Evolutionary conservation across 1,139 yeast species (phyloP).

Genomic region (Taiozyma sp.): DNA sequence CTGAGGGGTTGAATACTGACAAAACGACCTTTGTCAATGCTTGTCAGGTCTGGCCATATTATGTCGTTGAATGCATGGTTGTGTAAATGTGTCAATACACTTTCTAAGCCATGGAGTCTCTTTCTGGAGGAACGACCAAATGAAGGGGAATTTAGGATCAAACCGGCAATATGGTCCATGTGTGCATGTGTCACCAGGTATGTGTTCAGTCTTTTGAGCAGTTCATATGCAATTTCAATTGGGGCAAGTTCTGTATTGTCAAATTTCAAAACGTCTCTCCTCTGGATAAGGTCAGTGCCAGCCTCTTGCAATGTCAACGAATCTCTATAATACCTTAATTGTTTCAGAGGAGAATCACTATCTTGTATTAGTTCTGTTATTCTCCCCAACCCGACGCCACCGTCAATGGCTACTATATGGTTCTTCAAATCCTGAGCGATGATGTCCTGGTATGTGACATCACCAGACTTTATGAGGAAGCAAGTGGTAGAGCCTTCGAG

Average conservation of each 20-base stretch:
- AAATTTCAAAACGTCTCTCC: background rate
- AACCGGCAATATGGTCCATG: slow-evolving; percentile 70
- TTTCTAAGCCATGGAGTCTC: slow-evolving; percentile 46
- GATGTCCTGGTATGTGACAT: slow-evolving; percentile 35
- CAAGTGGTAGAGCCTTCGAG: slow-evolving; percentile 64
- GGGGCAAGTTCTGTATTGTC: slow-evolving; percentile 10
- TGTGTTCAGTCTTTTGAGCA: slow-evolving; percentile 33
- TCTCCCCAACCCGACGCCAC: slow-evolving; percentile 68
- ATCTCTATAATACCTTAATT: slow-evolving; percentile 23
- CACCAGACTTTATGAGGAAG: slow-evolving; percentile 55
- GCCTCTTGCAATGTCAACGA: slow-evolving; percentile 5
- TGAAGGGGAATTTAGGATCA: slow-evolving; percentile 69
- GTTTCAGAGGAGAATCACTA: background rate
- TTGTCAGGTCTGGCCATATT: slow-evolving; percentile 67
- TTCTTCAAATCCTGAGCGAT: slow-evolving; percentile 22
- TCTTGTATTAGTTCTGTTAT: slow-evolving; percentile 40
- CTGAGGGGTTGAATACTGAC: slow-evolving; percentile 13
- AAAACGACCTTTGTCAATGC: slow-evolving; percentile 19
- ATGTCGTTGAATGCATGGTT: slow-evolving; percentile 64
- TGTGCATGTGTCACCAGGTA: slow-evolving; percentile 80
- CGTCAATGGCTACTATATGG: slow-evolving; percentile 60
- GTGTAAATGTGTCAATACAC: slow-evolving; percentile 50
- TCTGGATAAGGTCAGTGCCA: slow-evolving; percentile 1
- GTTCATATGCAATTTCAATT: slow-evolving; percentile 21
- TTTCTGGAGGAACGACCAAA: slow-evolving; percentile 35